These are phyloP conservation scores for Erythrobasidium hasegawianum DNA, from an alignment of 1,284 basidiomycete genomes.

Conservation along the genomic window DNA sequence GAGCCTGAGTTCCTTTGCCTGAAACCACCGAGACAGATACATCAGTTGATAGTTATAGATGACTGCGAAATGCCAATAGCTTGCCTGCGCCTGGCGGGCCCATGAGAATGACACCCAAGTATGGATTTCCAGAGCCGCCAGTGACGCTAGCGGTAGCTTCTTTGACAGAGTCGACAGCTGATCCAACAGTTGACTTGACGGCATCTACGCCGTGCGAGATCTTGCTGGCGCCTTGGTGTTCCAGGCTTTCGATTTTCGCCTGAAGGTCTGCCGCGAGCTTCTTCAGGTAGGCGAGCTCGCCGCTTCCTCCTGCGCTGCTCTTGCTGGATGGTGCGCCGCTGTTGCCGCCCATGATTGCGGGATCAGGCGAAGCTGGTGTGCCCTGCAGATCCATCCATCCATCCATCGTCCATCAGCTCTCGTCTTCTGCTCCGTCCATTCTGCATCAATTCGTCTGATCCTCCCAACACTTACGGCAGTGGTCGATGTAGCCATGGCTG, in stretches of 20 bases:
- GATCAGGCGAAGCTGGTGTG: conserved; percentile 28
- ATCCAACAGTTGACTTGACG: conserved; percentile 44
- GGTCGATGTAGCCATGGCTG: not conserved
- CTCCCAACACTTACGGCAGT: not conserved
- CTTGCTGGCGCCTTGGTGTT: conserved; percentile 59
- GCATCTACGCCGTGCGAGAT: conserved; percentile 51
- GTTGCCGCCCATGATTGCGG: conserved; percentile 8
- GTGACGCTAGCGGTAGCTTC: conserved; percentile 57
- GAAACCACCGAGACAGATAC: too few relatives aligned
- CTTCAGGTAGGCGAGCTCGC: conserved; percentile 61
- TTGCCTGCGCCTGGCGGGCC: conserved; percentile 93
- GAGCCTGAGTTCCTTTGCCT: conserved; percentile 98
- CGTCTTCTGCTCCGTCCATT: too few relatives aligned
- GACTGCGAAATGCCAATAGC: conserved; percentile 48
- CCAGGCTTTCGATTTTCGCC: conserved; percentile 69
- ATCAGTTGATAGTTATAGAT: not conserved
- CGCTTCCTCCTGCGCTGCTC: not conserved
- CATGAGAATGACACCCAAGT: conserved; percentile 83
- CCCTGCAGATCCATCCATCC: not conserved
- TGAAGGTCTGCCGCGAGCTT: conserved; percentile 69
- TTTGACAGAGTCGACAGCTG: conserved; percentile 35
- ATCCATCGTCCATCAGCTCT: too few relatives aligned
- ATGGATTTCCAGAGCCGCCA: conserved; percentile 49
- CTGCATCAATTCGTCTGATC: too few relatives aligned
- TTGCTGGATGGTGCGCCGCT: not conserved